A percentile compares a stretch with the other conserved stretches of the same genome.
phyloP scores from a whole-genome alignment of 352 stramenopile species.

The Blastocystis sp. region DNA sequence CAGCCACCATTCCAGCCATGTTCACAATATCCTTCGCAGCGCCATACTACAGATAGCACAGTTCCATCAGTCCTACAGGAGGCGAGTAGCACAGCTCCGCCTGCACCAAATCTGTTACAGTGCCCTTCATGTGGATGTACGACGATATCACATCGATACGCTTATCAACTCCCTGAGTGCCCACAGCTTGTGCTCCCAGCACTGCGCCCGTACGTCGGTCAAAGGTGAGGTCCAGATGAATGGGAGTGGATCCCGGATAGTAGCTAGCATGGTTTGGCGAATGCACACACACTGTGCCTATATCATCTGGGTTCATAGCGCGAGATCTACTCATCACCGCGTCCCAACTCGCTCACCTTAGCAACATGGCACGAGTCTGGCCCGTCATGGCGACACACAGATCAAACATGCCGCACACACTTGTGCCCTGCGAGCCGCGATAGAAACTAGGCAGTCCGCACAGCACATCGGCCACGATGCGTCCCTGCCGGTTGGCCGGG shows the following conservation, averaged over 20 bases:
- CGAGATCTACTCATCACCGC: background rate
- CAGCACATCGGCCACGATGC: slow-evolving; percentile 71
- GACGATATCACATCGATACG: slow-evolving; percentile 71
- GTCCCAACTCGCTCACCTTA: background rate
- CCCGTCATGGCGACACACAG: slow-evolving; percentile 69
- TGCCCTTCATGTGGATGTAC: slow-evolving; percentile 68
- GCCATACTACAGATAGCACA: slow-evolving; percentile 63
- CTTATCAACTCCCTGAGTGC: slow-evolving; percentile 71
- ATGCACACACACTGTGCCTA: slow-evolving; percentile 66
- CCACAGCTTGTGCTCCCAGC: slow-evolving; percentile 69
- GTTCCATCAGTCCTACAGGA: slow-evolving; percentile 37
- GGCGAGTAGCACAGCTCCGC: slow-evolving; percentile 71
- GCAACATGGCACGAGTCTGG: slow-evolving; percentile 64
- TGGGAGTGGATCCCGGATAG: slow-evolving; percentile 68
- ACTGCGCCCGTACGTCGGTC: slow-evolving; percentile 66
- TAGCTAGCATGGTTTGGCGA: slow-evolving; percentile 69
- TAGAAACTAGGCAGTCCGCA: slow-evolving; percentile 67
- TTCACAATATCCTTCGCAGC: slow-evolving; percentile 71
- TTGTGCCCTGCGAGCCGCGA: slow-evolving; percentile 69
- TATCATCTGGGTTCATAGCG: slow-evolving; percentile 5
- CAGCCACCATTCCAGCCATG: slow-evolving; percentile 69
- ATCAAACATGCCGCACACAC: slow-evolving; percentile 69
- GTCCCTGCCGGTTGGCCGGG: slow-evolving; percentile 69
- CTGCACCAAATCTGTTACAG: slow-evolving; percentile 68
- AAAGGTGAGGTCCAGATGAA: slow-evolving; percentile 71